Evolutionary conservation across 1,284 basidiomycete species (phyloP), one percentile per base, ranked within the genome.

Genomic region (Malassezia nana): DNA sequence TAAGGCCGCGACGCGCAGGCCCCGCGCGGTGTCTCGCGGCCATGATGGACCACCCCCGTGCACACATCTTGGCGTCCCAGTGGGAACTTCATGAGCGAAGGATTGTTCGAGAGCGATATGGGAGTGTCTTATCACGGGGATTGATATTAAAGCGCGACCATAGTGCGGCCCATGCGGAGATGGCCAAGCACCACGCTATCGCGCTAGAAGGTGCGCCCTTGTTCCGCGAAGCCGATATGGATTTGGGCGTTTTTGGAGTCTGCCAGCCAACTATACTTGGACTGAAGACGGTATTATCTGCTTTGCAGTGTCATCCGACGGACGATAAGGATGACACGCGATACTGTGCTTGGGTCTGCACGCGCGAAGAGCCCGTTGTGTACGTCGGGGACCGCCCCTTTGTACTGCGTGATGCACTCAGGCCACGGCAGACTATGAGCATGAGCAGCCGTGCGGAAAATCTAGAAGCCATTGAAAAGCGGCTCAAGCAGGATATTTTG

Each of bases 181-280:
- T 38, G 12, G 47, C 44, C 18, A 43, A 40, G n/a, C 16, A 47
- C 29, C 25, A 50, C 13, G 28, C 41, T 8, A 66, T 80, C 95
- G 33, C 89, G 87, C 58, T 99, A 3, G 76, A 78, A 71, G 94
- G 94, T 31, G 92, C 92, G 18, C 91, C 92, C 3, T 95, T 96
- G 76, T 96, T 98, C 72, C 81, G 94, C 57, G 83, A 86, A 38
- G 70, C 71, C 9, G 67, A 66, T 32, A 43, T 84, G 85, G 20
- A 61, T 8, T 63, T 73, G 32, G 71, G 69, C 20, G 74, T 74
- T 20, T 74, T 70, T 33, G 68, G 73, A 35, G 64, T 66, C 6
- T 94, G 94, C 1, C 94, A 98, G 73, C 94, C 94, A 12, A 89
- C 91, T 4, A 83, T 89, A 0, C 85, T 90, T 59, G 94, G 94